phyloP scores from a whole-genome alignment of 345 rosid genomes.

The Toxicodendron radicans region DNA sequence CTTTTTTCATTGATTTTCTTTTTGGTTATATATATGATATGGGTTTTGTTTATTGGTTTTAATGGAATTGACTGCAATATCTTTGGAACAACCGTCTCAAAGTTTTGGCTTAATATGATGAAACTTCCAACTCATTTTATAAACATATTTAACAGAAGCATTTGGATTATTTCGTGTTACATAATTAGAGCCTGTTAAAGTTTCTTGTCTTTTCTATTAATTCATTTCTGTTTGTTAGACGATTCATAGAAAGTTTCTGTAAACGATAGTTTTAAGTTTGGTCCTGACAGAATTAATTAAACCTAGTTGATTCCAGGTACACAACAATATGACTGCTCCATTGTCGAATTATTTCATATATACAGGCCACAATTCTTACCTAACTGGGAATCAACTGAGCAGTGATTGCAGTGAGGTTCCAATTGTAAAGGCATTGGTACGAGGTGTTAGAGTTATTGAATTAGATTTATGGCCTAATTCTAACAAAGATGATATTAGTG shows the following conservation, averaged over 20 bases:
- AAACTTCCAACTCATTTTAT: too few relatives aligned
- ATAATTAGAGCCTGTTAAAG: too few relatives aligned
- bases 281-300: background rate
- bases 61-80: background rate
- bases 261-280: background rate
- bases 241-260: too few relatives aligned
- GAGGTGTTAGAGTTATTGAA: constrained; percentile 88
- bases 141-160: background rate
- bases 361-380: constrained; percentile 96
- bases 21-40: background rate
- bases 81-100: background rate
- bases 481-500: constrained; percentile 60
- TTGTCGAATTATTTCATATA: constrained; percentile 87
- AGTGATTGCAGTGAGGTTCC: constrained; percentile 97
- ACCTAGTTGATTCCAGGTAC: constrained; percentile 55
- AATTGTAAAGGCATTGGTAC: constrained; percentile 65
- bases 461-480: constrained; percentile 96
- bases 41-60: background rate
- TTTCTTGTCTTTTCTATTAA: too few relatives aligned
- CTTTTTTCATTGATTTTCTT: background rate
- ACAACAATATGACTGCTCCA: constrained; percentile 88
- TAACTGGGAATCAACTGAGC: constrained; percentile 94
- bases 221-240: too few relatives aligned
- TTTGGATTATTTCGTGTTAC: background rate
- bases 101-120: background rate